Percentiles rank a stretch among this genome's conserved stretches.
These are phyloP conservation scores for Ochromonadaceae sp. DNA, from an alignment of 352 stramenopile genomes.

Conservation along the genomic window DNA sequence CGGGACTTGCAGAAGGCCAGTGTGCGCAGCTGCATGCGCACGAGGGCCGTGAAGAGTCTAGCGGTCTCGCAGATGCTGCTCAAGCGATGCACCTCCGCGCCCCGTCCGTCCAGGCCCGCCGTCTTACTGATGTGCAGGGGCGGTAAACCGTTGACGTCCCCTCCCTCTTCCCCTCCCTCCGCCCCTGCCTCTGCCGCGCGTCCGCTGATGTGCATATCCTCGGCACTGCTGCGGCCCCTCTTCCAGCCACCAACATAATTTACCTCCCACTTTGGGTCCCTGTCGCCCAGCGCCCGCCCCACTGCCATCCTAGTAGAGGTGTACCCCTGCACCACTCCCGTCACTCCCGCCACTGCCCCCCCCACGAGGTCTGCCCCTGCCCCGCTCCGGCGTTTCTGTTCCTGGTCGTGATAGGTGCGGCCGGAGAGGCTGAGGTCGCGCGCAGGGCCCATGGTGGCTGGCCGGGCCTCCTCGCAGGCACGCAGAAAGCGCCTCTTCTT, in stretches of 20 bases:
- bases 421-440: no score
- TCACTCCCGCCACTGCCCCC: no score
- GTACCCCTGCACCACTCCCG: no score
- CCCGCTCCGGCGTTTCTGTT: no score
- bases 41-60: conserved; percentile 67
- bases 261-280: no score
- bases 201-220: not conserved
- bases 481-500: no score
- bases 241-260: not conserved
- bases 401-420: no score
- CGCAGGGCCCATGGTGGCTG: no score
- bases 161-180: conserved; percentile 12
- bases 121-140: not conserved
- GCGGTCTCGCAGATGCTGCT: conserved; percentile 67
- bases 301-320: no score
- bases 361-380: no score
- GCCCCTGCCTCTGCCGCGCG: conserved; percentile 5
- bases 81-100: conserved; percentile 17
- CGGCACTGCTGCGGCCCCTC: not conserved
- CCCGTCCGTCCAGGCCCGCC: conserved; percentile 1
- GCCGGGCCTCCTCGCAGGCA: no score
- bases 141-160: not conserved
- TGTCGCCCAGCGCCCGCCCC: no score
- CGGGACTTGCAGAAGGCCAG: conserved; percentile 87
- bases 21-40: conserved; percentile 66